Conservation (phyloP, 2,329 filamentous ascomycete genomes). For the Dryadomyces quercus-mongolicae region DNA sequence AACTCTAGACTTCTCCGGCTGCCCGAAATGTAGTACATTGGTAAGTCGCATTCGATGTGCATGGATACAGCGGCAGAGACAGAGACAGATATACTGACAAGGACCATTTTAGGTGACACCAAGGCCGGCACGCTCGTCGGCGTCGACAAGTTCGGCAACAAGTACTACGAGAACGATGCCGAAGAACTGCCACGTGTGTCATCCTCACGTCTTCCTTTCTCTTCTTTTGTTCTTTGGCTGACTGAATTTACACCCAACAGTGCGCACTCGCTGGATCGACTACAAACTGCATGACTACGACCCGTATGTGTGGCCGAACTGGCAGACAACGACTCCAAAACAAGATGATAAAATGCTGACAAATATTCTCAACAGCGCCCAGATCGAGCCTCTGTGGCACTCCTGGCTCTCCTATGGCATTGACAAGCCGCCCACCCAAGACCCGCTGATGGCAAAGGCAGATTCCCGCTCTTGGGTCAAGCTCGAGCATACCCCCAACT, state of each 20-base stretch:
- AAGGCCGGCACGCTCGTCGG: slow-evolving; percentile 83
- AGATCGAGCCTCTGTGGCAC: slow-evolving; percentile 96
- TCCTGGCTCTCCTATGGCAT: slow-evolving; percentile 93
- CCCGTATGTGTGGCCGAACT: slow-evolving; percentile 42
- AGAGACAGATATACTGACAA: neutral
- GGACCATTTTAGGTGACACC: slow-evolving; percentile 66
- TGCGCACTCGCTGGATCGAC: slow-evolving; percentile 94
- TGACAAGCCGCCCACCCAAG: slow-evolving; percentile 71
- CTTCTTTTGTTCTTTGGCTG: neutral
- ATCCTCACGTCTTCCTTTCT: neutral
- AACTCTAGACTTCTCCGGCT: neutral
- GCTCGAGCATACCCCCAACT: slow-evolving; percentile 56
- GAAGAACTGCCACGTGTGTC: slow-evolving; percentile 80
- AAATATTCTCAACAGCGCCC: slow-evolving; percentile 37
- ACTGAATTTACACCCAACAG: slow-evolving; percentile 32
- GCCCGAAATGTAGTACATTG: slow-evolving; percentile 1
- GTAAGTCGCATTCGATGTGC: neutral
- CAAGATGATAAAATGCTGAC: neutral
- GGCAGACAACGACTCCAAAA: too few species aligned
- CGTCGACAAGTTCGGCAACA: slow-evolving; percentile 87
- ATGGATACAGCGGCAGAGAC: neutral
- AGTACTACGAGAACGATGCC: slow-evolving; percentile 90
- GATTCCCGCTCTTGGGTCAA: slow-evolving; percentile 59
- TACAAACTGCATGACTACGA: slow-evolving; percentile 83
- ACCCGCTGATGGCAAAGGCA: slow-evolving; percentile 52